Conservation (phyloP, 129 eudicot species). For the Dittrichia graveolens region DNA sequence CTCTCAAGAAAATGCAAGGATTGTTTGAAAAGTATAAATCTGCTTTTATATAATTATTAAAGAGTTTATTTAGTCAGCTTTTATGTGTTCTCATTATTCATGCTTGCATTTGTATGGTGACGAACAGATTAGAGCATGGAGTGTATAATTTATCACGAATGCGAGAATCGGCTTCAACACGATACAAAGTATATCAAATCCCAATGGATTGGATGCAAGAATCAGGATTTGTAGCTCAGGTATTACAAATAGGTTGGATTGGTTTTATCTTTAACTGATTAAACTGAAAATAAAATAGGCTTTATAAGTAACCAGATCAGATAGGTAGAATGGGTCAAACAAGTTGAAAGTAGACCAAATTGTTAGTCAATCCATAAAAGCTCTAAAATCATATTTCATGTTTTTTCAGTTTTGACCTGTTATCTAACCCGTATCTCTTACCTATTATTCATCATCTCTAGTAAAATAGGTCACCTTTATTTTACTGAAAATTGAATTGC, state of each 20-base stretch:
- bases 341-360: too few relatives aligned
- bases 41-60: not conserved
- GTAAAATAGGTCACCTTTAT: not conserved
- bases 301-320: too few relatives aligned
- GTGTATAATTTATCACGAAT: conserved; percentile 80
- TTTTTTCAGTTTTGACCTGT: not conserved
- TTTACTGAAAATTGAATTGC: not conserved
- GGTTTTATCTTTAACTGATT: too few relatives aligned
- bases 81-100: not conserved
- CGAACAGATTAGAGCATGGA: conserved; percentile 79
- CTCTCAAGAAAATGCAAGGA: conserved; percentile 95
- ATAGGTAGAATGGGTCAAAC: too few relatives aligned
- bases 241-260: conserved; percentile 7
- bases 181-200: conserved; percentile 70
- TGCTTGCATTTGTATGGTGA: conserved; percentile 17
- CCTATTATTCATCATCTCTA: not conserved
- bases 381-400: too few relatives aligned
- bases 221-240: conserved; percentile 83
- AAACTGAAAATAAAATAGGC: too few relatives aligned
- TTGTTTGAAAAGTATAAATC: conserved; percentile 77
- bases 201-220: conserved; percentile 93
- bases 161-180: conserved; percentile 84
- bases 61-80: not conserved
- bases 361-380: too few relatives aligned
- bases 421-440: not conserved